Percentiles rank a stretch among this genome's conserved stretches.
These are phyloP conservation scores for Tillandsia fasciculata DNA, from an alignment of 176 grass and related monocot species.

Conservation along the genomic window DNA sequence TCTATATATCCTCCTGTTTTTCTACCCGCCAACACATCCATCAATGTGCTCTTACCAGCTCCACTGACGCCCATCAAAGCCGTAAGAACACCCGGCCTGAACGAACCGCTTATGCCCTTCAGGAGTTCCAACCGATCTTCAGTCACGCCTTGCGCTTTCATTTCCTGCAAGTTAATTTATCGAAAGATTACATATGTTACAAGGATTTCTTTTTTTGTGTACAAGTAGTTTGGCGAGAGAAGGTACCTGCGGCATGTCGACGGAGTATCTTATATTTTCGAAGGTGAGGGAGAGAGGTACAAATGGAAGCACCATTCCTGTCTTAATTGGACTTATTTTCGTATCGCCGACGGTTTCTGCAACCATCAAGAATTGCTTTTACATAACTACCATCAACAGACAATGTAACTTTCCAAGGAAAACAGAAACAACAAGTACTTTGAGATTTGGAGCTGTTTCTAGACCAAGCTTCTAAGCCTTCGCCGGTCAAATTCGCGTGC, in stretches of 20 bases:
- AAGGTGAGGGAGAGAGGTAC: constrained; percentile 54
- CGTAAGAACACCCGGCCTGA: constrained; percentile 74
- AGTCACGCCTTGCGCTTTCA: constrained; percentile 65
- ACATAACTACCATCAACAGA: background rate
- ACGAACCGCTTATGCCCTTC: constrained; percentile 63
- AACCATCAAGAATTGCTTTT: background rate
- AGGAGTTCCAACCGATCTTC: constrained; percentile 43
- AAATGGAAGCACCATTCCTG: constrained; percentile 90
- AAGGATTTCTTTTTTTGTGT: background rate
- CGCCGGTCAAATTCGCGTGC: constrained; percentile 46
- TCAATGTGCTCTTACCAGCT: constrained; percentile 75
- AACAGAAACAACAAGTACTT: constrained; percentile 25
- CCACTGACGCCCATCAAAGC: constrained; percentile 84
- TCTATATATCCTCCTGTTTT: constrained; percentile 76
- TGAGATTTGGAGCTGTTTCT: constrained; percentile 8
- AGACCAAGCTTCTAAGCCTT: constrained; percentile 21
- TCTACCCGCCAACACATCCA: constrained; percentile 65
- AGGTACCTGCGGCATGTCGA: constrained; percentile 74
- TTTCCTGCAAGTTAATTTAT: constrained; percentile 43
- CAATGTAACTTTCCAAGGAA: background rate
- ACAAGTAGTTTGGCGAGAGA: background rate
- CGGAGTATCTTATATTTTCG: constrained; percentile 60
- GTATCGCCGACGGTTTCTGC: constrained; percentile 19
- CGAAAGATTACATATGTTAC: background rate
- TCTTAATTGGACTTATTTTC: constrained; percentile 30